Percentiles rank a stretch among this genome's conserved stretches.
Evolutionary conservation across 2,329 filamentous ascomycete species (phyloP).

Genomic region (Neonectria faginata): DNA sequence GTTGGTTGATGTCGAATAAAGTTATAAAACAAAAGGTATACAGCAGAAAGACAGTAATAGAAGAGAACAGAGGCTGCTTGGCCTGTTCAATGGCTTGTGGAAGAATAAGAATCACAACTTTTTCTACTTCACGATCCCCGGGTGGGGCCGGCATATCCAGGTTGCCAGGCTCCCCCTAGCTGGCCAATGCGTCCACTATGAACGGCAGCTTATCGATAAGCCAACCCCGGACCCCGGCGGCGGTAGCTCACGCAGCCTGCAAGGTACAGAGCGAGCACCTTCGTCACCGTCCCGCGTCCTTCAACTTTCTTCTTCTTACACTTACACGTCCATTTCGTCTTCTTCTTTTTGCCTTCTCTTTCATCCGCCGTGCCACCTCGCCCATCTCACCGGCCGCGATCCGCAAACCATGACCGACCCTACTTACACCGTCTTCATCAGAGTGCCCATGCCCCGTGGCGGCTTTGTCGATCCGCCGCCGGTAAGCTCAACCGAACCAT

Average conservation of each 20-base stretch:
- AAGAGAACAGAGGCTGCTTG: background rate
- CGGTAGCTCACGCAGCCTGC: conserved; percentile 14
- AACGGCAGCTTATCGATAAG: conserved; percentile 37
- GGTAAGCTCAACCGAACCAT: conserved; percentile 61
- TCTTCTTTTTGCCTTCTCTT: conserved; percentile 35
- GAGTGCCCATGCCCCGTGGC: conserved; percentile 88
- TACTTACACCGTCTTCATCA: conserved; percentile 81
- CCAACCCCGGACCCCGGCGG: conserved; percentile 19
- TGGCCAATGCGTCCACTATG: conserved; percentile 18
- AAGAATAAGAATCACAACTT: background rate
- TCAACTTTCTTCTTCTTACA: conserved; percentile 21
- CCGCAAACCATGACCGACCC: conserved; percentile 60
- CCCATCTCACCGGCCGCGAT: conserved; percentile 35
- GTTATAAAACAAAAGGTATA: background rate
- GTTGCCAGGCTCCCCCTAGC: background rate
- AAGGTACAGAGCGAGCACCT: conserved; percentile 30
- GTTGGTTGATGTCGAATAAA: too few species aligned
- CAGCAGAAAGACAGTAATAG: too few species aligned
- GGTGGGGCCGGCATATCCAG: background rate
- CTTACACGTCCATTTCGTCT: conserved; percentile 14
- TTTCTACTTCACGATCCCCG: conserved; percentile 1
- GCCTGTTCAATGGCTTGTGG: background rate
- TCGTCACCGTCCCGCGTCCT: conserved; percentile 30
- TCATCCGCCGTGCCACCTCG: conserved; percentile 20
- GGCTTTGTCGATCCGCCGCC: conserved; percentile 91